Base-by-base conservation (phyloP, 2,329 filamentous ascomycete genomes). In the Pseudogymnoascus sp. region DNA sequence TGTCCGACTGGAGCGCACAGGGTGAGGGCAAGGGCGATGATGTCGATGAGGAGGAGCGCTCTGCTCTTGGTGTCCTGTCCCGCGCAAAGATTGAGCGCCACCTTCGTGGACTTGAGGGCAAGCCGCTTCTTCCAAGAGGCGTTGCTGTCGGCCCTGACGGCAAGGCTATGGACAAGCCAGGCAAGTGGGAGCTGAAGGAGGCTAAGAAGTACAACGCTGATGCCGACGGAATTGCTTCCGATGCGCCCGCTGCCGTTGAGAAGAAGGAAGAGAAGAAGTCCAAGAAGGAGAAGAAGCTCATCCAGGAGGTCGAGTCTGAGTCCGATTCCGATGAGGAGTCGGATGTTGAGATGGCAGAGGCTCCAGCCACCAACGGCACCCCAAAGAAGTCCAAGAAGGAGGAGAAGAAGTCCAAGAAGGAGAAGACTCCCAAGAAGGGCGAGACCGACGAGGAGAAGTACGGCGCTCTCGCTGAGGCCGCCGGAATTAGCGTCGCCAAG, bases 121-220 rank as follows among this genome's bases (percentile, higher is more conserved):
- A 96, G 82, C 90, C 93, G 13, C 78, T 94, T 31, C 84, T 90
- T 68, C 84, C 89, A 66, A 87, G 88, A 75, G 88, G 89, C 67
- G 82, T 88, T 65, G 83, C 84, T 64, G 88, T 93, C 67, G 89
- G 82, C 29, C 90, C 90, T 61, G 88, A 89, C 69, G 89, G 89
- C 64, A 83, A 87, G 67, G 74, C 81, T 36, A 77, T 78, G 39
- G 76, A 79, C 42, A 77, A 82, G 31, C 84, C 87, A 62, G 85
- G 87, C 69, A 96, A 96, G 77, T 95, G 90, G 82, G 89, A 92
- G 66, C 82, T 99, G 71, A 96, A 95, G 78, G 91, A 97, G 75
- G 89, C 89, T 9, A 84, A 90, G 73, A 94, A 93, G 77, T 99
- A 99, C 82, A 97, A 97, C 75, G 82, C 85, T 58, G 92, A 97